Conservation (phyloP, 176 grass and related monocot genomes). For the Thinopyrum elongatum region DNA sequence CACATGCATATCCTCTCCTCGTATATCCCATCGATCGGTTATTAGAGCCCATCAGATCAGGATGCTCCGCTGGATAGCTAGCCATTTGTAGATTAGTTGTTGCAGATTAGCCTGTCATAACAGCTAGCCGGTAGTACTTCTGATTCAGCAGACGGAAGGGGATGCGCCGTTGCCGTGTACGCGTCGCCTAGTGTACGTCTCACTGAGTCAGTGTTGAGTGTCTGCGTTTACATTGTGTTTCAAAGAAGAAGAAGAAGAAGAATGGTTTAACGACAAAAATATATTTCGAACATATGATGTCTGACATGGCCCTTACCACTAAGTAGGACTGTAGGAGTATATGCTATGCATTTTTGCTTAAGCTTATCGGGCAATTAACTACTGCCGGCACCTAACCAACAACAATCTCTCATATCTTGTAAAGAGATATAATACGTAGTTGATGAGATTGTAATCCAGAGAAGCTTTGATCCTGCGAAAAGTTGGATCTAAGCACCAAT, state of each 20-base stretch:
- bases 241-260: too few relatives aligned
- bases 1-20: not conserved
- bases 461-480: conserved; percentile 17
- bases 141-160: not conserved
- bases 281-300: too few relatives aligned
- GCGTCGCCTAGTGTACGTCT: not conserved
- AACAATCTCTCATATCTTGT: conserved; percentile 28
- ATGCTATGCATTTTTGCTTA: not conserved
- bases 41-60: not conserved
- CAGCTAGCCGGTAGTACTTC: not conserved
- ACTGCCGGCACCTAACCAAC: conserved; percentile 19
- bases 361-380: not conserved
- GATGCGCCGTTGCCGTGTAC: not conserved
- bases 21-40: not conserved
- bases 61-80: not conserved
- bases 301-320: too few relatives aligned
- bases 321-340: too few relatives aligned
- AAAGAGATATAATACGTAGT: conserved; percentile 22
- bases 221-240: too few relatives aligned
- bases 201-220: not conserved
- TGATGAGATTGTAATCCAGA: conserved; percentile 28
- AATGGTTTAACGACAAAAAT: too few relatives aligned
- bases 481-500: conserved; percentile 1
- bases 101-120: not conserved
- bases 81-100: not conserved